phyloP scores from a whole-genome alignment of 176 grass and related monocot species.

The Stipa capillata region DNA sequence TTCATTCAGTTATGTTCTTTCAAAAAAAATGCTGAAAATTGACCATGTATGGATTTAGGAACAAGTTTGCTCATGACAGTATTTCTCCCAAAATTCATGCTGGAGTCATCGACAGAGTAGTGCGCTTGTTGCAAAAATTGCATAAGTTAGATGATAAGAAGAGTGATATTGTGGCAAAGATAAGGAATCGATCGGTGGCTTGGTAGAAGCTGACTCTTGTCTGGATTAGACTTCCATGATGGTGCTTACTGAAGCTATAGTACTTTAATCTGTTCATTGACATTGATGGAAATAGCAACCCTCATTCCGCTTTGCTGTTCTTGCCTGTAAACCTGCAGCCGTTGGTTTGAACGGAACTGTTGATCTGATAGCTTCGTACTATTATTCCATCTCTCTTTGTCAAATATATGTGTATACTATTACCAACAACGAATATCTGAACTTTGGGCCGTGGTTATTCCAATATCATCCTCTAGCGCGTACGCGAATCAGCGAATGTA shows the following conservation, averaged over 20 bases:
- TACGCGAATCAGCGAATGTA: constrained; percentile 29
- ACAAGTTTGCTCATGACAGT: neutral
- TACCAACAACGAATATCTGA: neutral
- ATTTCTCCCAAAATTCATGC: neutral
- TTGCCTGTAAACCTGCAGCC: neutral
- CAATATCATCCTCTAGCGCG: constrained; percentile 9
- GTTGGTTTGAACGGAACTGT: neutral
- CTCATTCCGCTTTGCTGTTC: neutral
- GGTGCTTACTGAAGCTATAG: too few species aligned
- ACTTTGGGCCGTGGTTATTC: constrained; percentile 21
- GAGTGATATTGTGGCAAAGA: neutral
- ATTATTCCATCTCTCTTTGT: neutral
- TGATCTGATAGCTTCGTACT: neutral
- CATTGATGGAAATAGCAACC: too few species aligned
- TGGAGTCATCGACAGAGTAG: neutral
- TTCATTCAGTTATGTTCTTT: neutral
- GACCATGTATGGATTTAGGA: too few species aligned
- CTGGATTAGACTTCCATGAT: too few species aligned
- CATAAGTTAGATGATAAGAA: neutral
- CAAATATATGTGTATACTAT: neutral
- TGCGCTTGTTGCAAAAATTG: neutral
- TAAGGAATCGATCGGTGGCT: neutral
- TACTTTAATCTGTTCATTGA: too few species aligned
- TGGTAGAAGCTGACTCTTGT: neutral
- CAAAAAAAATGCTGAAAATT: too few species aligned